phyloP scores from a whole-genome alignment of 1,284 basidiomycete species.

The Ceratobasidium theobromae region DNA sequence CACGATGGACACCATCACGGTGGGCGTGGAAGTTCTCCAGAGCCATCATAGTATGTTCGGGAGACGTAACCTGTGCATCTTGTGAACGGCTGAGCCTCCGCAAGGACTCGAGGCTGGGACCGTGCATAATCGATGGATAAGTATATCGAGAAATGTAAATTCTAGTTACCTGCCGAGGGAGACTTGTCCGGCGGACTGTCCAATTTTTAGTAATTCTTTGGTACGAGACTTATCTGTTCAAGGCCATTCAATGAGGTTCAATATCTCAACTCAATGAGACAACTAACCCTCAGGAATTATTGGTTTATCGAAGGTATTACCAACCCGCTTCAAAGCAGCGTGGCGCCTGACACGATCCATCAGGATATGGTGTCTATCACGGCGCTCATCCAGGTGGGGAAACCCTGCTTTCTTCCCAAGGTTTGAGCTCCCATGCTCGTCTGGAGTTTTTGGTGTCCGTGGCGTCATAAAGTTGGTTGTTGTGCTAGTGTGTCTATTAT shows the following conservation, averaged over 20 bases:
- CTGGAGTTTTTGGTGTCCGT: slow-evolving; percentile 25
- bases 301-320: slow-evolving; percentile 3
- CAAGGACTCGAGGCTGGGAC: slow-evolving; percentile 5
- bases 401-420: background rate
- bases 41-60: background rate
- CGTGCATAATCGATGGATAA: background rate
- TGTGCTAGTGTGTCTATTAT: background rate
- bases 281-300: background rate
- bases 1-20: background rate
- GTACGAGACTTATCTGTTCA: background rate
- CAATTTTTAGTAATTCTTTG: slow-evolving; percentile 8
- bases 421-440: slow-evolving; percentile 8
- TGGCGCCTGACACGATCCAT: background rate
- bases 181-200: background rate
- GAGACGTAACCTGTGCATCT: background rate
- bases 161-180: slow-evolving; percentile 4
- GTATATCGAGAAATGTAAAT: background rate
- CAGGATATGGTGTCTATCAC: too few species aligned
- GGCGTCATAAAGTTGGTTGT: slow-evolving; percentile 18
- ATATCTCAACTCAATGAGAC: background rate
- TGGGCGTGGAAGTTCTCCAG: background rate
- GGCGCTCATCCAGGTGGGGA: too few species aligned
- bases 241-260: background rate
- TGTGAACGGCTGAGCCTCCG: slow-evolving; percentile 1
- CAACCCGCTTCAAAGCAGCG: background rate